Base-by-base conservation (phyloP, 106 monocot genomes). In the Cymbidium sinense region DNA sequence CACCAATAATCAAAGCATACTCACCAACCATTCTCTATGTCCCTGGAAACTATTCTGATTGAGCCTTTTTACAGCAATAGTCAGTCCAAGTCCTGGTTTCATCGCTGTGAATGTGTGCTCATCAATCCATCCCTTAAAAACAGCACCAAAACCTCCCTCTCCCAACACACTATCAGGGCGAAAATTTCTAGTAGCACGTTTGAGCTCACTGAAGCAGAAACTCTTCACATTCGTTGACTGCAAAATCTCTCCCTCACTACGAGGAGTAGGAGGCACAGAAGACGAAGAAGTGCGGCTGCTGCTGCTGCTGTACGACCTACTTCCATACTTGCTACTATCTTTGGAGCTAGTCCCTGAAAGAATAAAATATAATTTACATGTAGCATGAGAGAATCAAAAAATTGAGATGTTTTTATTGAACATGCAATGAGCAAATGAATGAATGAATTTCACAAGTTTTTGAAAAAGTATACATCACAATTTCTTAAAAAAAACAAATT, bases 51-150 rank as follows among this genome's bases (percentile, higher is more conserved):
- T 85, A 30, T 91, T 89, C 25, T 83, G 87, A 61, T 94, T 91
- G 34, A 91, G 89, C 67, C 79, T 79, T 74, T 91, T 94, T 43
- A 89, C 94, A 17, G 94, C 94, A 74, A 91, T 87, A 72, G 84
- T 83, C 52, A 87, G 78, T 34, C 91, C 89, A 44, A 87, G 85
- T 0, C 94, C 88, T 41, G 91, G 91, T 51, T 82, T 91, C 36
- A 84, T 74, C 13, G 90, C 82, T 0, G 84, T 64, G 7, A 93
- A 72, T 25, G 87, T 80, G 33, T 86, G 52, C 44, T 91, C 94
- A 76, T 91, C 91, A 20, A 94, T 87, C 91, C 91, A 94, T 18
- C 91, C 94, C 75, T 93, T 90, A 39, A 86, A 90, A n/a, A 93
- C 90, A 10, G 86, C 86, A 29, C 93, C 90, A 72, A 93, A 93